These are phyloP conservation scores for Rhizopogon vesiculosus DNA, from an alignment of 768 basidiomycete species.

Conservation along the genomic window DNA sequence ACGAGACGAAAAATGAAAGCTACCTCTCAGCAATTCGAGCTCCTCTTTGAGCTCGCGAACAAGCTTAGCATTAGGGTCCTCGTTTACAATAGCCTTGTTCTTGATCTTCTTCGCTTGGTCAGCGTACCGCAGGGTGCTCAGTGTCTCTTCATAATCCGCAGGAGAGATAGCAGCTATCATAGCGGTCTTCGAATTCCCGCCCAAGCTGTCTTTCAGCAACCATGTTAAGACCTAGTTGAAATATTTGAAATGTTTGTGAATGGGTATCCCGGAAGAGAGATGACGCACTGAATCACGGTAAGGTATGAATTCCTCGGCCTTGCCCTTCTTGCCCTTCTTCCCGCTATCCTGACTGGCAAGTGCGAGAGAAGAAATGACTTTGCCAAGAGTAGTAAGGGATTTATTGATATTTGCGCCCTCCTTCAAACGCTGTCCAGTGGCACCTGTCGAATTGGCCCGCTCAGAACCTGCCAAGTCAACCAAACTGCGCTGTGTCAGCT, in stretches of 20 bases:
- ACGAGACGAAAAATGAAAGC: slow-evolving; percentile 14
- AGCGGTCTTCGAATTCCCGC: slow-evolving; percentile 96
- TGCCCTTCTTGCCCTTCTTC: slow-evolving; percentile 89
- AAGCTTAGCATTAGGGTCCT: slow-evolving; percentile 98
- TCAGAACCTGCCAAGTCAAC: slow-evolving; percentile 98
- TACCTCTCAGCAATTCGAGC: slow-evolving; percentile 85
- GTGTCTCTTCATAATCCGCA: slow-evolving; percentile 97
- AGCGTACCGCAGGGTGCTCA: slow-evolving; percentile 95
- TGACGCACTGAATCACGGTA: slow-evolving; percentile 90
- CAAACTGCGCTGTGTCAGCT: slow-evolving; percentile 44
- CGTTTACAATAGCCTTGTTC: slow-evolving; percentile 99
- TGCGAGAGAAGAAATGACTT: slow-evolving; percentile 92
- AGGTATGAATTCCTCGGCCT: slow-evolving; percentile 89
- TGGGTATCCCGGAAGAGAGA: neutral
- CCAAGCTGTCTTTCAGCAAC: slow-evolving; percentile 96
- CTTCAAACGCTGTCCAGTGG: slow-evolving; percentile 92
- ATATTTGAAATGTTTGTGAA: neutral
- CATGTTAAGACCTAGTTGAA: slow-evolving; percentile 82
- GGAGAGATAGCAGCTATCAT: slow-evolving; percentile 99
- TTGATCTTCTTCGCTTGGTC: slow-evolving; percentile 99
- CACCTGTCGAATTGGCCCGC: slow-evolving; percentile 95
- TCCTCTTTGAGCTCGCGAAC: slow-evolving; percentile 99
- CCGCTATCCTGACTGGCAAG: slow-evolving; percentile 46
- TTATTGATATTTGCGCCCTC: slow-evolving; percentile 99
- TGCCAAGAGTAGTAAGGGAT: slow-evolving; percentile 94